Base-by-base conservation (phyloP, 2,329 filamentous ascomycete species). In the Orbilia blumenaviensis region DNA sequence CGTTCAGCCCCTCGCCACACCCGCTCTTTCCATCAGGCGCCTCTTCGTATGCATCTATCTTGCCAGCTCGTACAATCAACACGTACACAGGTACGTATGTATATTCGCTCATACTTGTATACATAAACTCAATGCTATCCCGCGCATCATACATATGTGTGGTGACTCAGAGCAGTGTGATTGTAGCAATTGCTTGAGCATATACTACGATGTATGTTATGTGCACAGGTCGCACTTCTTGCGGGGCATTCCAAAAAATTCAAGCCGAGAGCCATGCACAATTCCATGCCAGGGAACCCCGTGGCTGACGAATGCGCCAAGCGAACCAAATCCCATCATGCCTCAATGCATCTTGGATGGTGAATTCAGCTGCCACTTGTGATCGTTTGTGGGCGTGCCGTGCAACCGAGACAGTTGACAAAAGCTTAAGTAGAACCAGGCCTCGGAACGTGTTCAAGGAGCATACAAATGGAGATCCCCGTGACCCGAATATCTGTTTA, bases 301-400 rank as follows among this genome's bases (percentile, higher is more conserved):
- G 32, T 63, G 36, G 63, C 63, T 67, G 63, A 67, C 63, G 63
- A 58, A 38, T 38, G 18, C 29, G 41, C 41, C 41, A 48, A 36
- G 38, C 12, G 16, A 36, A n/a, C 29, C 64, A 52, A 50, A 41
- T 54, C 52, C 64, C 38, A 48, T 63, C 16, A 27, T n/a, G 14
- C 38, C 52, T 38, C 18, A 16, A 63, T 68, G 41, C 41, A 61
- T 41, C 27, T 34, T 6, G 32, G 29, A 48, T 66, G 18, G 44
- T 7, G 29, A 56, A 63, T 66, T 72, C 67, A 72, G 67, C 67
- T 72, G 36, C 67, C 48, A 12, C 25, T 64, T 64, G 12, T 64
- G 27, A 62, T 18, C 32, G 42, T 6, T 32, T 1, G 41, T 25
- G 16, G 27, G 50, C 12, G 60, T 72, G 67, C 48, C 67, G 58